These are phyloP conservation scores for Xylaria sp. DNA, from an alignment of 2,329 filamentous ascomycete genomes.

Conservation along the genomic window DNA sequence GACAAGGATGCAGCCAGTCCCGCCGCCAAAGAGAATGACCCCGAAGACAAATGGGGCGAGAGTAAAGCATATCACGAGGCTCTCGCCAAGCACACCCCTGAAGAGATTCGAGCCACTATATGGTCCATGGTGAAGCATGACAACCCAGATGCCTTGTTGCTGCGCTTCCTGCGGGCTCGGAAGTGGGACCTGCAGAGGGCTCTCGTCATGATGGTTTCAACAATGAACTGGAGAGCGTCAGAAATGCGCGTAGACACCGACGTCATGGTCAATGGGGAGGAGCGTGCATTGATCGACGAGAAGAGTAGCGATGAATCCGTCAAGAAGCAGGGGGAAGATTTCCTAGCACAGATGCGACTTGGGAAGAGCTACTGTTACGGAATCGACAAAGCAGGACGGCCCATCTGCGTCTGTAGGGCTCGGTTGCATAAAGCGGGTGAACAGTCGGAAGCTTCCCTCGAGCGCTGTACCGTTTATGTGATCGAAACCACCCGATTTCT, in stretches of 20 bases:
- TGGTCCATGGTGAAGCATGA: slow-evolving; percentile 98
- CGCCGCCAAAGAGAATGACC: slow-evolving; percentile 58
- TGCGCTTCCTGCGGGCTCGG: slow-evolving; percentile 86
- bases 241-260: slow-evolving; percentile 92
- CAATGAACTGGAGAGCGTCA: slow-evolving; percentile 87
- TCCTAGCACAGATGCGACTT: slow-evolving; percentile 83
- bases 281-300: slow-evolving; percentile 69
- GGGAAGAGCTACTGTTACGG: slow-evolving; percentile 96
- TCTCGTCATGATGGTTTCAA: slow-evolving; percentile 91
- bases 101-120: slow-evolving; percentile 81
- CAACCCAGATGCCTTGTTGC: slow-evolving; percentile 83
- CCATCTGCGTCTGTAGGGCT: slow-evolving; percentile 86
- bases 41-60: slow-evolving; percentile 93
- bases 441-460: slow-evolving; percentile 82
- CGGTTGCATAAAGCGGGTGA: slow-evolving; percentile 84
- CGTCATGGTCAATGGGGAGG: slow-evolving; percentile 82
- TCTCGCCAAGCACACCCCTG: slow-evolving; percentile 78
- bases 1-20: slow-evolving; percentile 53
- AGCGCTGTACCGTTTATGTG: slow-evolving; percentile 90
- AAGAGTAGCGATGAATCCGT: slow-evolving; percentile 64
- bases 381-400: slow-evolving; percentile 82
- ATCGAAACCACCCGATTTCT: slow-evolving; percentile 95
- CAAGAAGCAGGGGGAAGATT: slow-evolving; percentile 78
- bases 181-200: slow-evolving; percentile 97
- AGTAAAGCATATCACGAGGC: slow-evolving; percentile 87